A percentile compares a stretch with the other conserved stretches of the same genome.
phyloP scores from a whole-genome alignment of 768 basidiomycete species.

The Agaricus blazei region DNA sequence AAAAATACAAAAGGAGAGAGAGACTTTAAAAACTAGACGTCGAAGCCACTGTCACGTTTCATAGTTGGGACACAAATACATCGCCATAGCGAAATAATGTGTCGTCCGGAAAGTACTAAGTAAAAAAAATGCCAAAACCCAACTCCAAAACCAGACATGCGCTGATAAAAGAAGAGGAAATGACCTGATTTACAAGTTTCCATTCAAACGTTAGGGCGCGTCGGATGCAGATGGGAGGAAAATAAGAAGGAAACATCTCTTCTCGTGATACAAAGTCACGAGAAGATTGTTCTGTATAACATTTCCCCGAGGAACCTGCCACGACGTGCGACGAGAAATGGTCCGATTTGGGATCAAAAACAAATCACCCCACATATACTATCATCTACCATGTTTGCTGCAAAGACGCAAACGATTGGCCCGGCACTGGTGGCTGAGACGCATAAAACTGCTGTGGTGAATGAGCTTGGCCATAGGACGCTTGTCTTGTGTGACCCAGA shows the following conservation, averaged over 20 bases:
- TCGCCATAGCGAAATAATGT: no score
- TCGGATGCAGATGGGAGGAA: not conserved
- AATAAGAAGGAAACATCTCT: not conserved
- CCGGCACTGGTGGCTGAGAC: not conserved
- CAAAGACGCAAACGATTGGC: conserved; percentile 8
- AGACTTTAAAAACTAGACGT: not conserved
- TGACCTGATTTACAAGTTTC: not conserved
- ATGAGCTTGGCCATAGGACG: not conserved
- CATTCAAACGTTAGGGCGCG: not conserved
- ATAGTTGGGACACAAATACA: not conserved
- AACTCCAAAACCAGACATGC: not conserved
- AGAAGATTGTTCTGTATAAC: not conserved
- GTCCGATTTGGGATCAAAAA: no score
- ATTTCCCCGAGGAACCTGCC: not conserved
- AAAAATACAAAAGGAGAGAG: not conserved
- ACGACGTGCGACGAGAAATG: no score
- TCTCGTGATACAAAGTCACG: not conserved
- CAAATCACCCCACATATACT: no score
- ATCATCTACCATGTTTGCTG: conserved; percentile 3
- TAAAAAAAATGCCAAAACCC: not conserved
- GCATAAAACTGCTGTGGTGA: conserved; percentile 1
- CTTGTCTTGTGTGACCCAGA: conserved; percentile 1
- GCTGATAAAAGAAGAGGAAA: not conserved
- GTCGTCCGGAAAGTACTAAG: not conserved
- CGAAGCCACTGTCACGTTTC: not conserved